phyloP scores from a whole-genome alignment of 2,329 filamentous ascomycete genomes.

The Diaporthe sp. region DNA sequence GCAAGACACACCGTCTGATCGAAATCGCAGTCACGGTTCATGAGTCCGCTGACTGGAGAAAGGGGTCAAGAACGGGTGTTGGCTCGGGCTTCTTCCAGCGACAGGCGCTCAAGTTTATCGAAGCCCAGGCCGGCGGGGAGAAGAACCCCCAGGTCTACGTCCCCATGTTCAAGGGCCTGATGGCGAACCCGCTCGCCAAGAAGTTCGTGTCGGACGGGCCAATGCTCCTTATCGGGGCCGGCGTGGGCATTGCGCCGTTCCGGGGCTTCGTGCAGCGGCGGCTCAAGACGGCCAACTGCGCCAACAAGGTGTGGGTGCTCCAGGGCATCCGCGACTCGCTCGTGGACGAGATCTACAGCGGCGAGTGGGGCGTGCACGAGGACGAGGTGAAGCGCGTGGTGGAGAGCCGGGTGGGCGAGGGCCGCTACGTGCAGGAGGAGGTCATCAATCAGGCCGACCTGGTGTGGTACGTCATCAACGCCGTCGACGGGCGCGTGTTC shows the following conservation, averaged over 20 bases:
- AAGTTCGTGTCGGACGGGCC: conserved; percentile 95
- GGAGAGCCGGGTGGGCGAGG: conserved; percentile 81
- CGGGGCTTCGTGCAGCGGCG: conserved; percentile 96
- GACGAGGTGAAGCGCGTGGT: conserved; percentile 87
- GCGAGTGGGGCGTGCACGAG: conserved; percentile 96
- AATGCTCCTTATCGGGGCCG: conserved; percentile 97
- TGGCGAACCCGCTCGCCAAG: conserved; percentile 94
- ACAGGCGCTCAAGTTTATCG: conserved; percentile 80
- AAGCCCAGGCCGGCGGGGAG: conserved; percentile 73
- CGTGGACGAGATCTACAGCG: conserved; percentile 95
- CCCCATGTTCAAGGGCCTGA: conserved; percentile 98
- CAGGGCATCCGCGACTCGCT: conserved; percentile 95
- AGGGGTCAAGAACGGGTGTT: conserved; percentile 81
- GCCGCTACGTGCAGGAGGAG: conserved; percentile 96
- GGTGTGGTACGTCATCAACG: conserved; percentile 98
- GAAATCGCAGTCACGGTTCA: conserved; percentile 98
- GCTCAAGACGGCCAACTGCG: conserved; percentile 93
- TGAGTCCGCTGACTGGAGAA: conserved; percentile 84
- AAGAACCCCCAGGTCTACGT: conserved; percentile 76
- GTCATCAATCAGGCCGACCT: conserved; percentile 91
- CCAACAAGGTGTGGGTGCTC: conserved; percentile 97
- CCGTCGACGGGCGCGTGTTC: conserved; percentile 94
- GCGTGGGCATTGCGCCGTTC: conserved; percentile 97
- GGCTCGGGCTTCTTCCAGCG: conserved; percentile 95
- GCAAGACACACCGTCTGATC: conserved; percentile 82